Base-by-base conservation (phyloP, 192 early-diverging fungal species). In the Dispira parvispora region DNA sequence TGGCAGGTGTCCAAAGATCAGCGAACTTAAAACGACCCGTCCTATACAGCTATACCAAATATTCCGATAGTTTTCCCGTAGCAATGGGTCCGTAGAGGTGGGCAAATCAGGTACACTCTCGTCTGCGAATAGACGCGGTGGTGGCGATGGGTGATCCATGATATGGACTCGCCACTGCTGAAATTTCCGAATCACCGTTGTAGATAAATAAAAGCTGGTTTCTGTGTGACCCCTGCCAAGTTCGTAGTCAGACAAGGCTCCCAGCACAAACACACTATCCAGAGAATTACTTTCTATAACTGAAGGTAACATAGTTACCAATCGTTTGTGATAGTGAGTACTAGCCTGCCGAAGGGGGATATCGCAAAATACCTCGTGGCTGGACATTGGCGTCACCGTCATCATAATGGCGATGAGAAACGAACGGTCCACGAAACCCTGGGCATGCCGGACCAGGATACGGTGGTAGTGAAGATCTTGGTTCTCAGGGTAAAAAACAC, bases 91-190 rank as follows among this genome's bases (percentile, higher is more conserved):
- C 20, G 11, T 18, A 16, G 43, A 2, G 42, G 28, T n/a, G 11
- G 26, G 42, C 58, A 38, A 21, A 38, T 32, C 28, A 4, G 58
- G 58, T n/a, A 21, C 20, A 52, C 9, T 18, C 20, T 20, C 10
- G 21, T 26, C 20, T 26, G 8, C n/a, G 21, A 8, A 25, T 18
- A 25, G 50, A 0, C 18, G 21, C 13, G 50, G 26, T 20, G 50
- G 21, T n/a, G 21, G 50, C 10, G 50, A 20, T 11, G 58, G 58
- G n/a, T 61, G 58, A 14, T 61, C 58, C 58, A 61, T 43, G n/a
- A 61, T 32, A 43, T 61, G 38, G 38, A 61, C 28, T 11, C 58
- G 8, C 28, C 14, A 45, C 11, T 25, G 32, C 58, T 61, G 58
- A 9, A 61, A 44, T 16, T 43, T 32, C 23, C 58, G 58, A 11